Base-by-base conservation (phyloP, 345 rosid species). In the Hibiscus syriacus region DNA sequence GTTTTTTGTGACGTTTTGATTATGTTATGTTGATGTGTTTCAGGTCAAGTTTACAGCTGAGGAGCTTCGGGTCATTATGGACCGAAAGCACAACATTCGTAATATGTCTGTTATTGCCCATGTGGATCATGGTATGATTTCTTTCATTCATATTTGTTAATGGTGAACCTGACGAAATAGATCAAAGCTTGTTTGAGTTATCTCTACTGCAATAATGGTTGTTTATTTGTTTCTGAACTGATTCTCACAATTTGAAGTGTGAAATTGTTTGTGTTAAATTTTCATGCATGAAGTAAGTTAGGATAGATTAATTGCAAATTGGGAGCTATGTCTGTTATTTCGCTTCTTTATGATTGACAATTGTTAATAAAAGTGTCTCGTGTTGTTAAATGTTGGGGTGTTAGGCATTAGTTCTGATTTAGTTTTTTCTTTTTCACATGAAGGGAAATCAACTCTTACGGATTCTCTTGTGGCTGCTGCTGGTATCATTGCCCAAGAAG, bases 81-180 rank as follows among this genome's bases (percentile, higher is more conserved):
- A 87, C 82, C 62, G 4, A 2, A 87, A 85, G 71, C 82, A 83
- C 59, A 87, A 87, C 59, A 87, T 87, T 9, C 83, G 92, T 41
- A 87, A 87, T 43, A 85, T 85, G 90, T 85, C 92, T n/a, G 92
- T 87, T 46, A 87, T 87, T 69, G 92, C 92, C 0, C 92, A 85
- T 70, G 90, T 87, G 3, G 92, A 87, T 71, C 92, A 83, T n/a
- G 78, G 85, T 83, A 56, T 66, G 71, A 41, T 6, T 57, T 3
- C 14, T 8, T n/a, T 58, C 4, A 0, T 30, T 61, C 39, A 12
- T 38, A 0, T 19, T 50, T 39, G 16, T 11, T 26, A 63, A 69
- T 52, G 56, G 6, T 7, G 6, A 16, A 62, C 71, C 65, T 19
- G 3, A 76, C 69, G 55, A 69, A 29, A 12, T 68, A 55, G 0